phyloP scores from a whole-genome alignment of 257 asterid genomes.

The Solanum chaucha region DNA sequence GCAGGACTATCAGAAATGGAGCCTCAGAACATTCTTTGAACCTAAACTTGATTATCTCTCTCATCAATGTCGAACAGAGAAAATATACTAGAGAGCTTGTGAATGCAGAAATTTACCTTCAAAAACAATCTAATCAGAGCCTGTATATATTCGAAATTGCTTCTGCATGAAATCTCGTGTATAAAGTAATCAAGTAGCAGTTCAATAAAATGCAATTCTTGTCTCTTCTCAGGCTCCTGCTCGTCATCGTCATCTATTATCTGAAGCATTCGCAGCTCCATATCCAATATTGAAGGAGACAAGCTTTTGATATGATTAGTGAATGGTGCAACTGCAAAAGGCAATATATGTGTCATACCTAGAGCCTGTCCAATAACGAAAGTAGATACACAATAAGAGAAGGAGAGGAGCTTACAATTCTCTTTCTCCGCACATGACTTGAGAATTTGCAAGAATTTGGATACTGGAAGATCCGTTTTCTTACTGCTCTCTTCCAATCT shows the following conservation, averaged over 20 bases:
- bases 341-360: background rate
- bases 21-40: background rate
- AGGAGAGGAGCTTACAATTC: slow-evolving; percentile 40
- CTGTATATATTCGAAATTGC: slow-evolving; percentile 75
- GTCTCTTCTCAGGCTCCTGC: slow-evolving; percentile 38
- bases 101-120: slow-evolving; percentile 35
- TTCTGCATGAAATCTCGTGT: slow-evolving; percentile 54
- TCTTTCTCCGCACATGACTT: slow-evolving; percentile 31
- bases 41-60: background rate
- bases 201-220: slow-evolving; percentile 49
- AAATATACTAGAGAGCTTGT: background rate
- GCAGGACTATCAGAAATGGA: background rate
- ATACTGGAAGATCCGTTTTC: slow-evolving; percentile 26
- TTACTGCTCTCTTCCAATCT: slow-evolving; percentile 12
- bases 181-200: slow-evolving; percentile 68
- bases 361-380: background rate
- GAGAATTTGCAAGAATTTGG: slow-evolving; percentile 56
- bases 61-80: background rate
- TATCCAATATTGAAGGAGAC: slow-evolving; percentile 68
- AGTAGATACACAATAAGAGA: background rate
- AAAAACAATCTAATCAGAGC: slow-evolving; percentile 68
- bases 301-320: slow-evolving; percentile 66
- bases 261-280: slow-evolving; percentile 89
- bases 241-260: slow-evolving; percentile 59
- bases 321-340: slow-evolving; percentile 60